phyloP scores from a whole-genome alignment of 106 monocot genomes.

The Platanthera guangdongensis region DNA sequence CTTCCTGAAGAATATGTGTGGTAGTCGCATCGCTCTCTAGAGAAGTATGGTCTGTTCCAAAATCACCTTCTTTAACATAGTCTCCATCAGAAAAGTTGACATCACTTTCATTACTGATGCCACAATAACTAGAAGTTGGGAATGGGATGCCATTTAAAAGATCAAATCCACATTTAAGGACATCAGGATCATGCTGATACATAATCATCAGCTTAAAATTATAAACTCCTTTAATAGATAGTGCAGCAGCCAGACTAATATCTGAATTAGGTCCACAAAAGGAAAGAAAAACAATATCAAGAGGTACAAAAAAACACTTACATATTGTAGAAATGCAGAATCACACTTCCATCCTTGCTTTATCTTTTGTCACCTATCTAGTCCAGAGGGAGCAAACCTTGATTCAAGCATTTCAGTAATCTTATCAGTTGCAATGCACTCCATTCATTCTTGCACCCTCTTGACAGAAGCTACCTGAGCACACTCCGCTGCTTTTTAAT shows the following conservation, averaged over 20 bases:
- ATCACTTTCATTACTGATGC: slow-evolving; percentile 31
- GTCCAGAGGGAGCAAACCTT: too few species aligned
- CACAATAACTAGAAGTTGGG: slow-evolving; percentile 56
- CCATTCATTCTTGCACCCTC: too few species aligned
- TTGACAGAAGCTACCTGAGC: too few species aligned
- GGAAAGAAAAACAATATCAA: not conserved
- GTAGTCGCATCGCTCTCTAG: slow-evolving; percentile 44
- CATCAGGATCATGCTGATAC: slow-evolving; percentile 77
- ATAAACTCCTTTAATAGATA: not conserved
- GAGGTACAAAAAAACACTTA: not conserved
- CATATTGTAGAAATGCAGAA: not conserved
- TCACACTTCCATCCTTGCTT: not conserved
- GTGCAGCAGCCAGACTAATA: not conserved
- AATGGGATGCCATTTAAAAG: slow-evolving; percentile 53
- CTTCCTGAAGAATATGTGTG: slow-evolving; percentile 55
- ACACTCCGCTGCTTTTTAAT: too few species aligned
- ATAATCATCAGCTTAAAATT: slow-evolving; percentile 50
- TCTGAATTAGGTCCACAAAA: slow-evolving; percentile 3
- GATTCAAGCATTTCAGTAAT: too few species aligned
- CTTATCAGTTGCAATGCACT: too few species aligned
- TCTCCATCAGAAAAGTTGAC: slow-evolving; percentile 26
- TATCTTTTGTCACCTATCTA: too few species aligned
- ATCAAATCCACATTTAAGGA: slow-evolving; percentile 56
- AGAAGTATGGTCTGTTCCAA: slow-evolving; percentile 25
- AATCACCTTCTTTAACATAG: slow-evolving; percentile 48